phyloP scores from a whole-genome alignment of 345 rosid species.

The Combretum micranthum region DNA sequence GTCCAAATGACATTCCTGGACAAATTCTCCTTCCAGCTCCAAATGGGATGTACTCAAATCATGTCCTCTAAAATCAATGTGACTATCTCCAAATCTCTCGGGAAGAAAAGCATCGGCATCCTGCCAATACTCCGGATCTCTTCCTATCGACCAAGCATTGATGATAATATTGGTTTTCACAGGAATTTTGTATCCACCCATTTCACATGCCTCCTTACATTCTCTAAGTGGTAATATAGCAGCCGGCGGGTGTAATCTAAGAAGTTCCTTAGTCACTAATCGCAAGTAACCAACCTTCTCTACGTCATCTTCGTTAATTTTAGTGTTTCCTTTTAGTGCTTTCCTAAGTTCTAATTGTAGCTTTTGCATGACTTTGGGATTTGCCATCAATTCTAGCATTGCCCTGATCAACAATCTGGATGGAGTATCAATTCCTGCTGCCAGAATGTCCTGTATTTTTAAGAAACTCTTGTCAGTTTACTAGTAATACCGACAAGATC shows the following conservation, averaged over 20 bases:
- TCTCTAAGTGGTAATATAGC: constrained; percentile 16
- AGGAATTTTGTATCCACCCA: neutral
- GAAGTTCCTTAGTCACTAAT: constrained; percentile 14
- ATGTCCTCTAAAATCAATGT: constrained; percentile 14
- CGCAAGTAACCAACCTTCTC: constrained; percentile 9
- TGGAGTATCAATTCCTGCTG: constrained; percentile 9
- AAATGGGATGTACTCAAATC: constrained; percentile 16
- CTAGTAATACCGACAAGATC: neutral
- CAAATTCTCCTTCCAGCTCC: constrained; percentile 21
- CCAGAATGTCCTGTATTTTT: constrained; percentile 5
- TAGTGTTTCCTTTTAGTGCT: constrained; percentile 2
- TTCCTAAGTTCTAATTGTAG: constrained; percentile 15
- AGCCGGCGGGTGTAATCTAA: constrained; percentile 16
- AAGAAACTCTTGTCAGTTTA: neutral
- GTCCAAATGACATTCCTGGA: constrained; percentile 12
- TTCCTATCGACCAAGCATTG: constrained; percentile 15
- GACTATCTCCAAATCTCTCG: constrained; percentile 9
- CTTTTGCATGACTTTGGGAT: constrained; percentile 14
- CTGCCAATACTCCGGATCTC: constrained; percentile 14
- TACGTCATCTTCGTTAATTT: neutral
- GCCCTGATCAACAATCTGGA: constrained; percentile 14
- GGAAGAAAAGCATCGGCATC: constrained; percentile 7
- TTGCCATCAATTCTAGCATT: constrained; percentile 19
- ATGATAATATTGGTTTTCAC: constrained; percentile 1
- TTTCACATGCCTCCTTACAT: neutral